A percentile compares a stretch with the other conserved stretches of the same genome.
Evolutionary conservation across 179 eudicot genomes (phyloP).

Genomic region (Beta corolliflora): DNA sequence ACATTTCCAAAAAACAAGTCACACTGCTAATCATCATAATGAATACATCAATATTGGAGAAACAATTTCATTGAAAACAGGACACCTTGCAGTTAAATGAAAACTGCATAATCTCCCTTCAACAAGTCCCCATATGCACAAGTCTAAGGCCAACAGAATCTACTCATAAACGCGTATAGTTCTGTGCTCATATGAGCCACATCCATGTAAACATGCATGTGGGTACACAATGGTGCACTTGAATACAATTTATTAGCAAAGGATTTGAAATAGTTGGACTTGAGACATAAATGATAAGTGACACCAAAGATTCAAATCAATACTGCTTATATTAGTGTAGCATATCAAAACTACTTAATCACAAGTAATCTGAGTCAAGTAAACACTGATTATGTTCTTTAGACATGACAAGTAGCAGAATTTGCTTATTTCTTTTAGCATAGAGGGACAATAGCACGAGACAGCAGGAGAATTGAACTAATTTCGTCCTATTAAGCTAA

Average conservation of each 20-base stretch:
- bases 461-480: not conserved
- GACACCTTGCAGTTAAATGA: not conserved
- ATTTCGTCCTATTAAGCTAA: not conserved
- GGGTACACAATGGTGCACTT: not conserved
- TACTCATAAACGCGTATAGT: not conserved
- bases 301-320: not conserved
- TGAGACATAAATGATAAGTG: not conserved
- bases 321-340: not conserved
- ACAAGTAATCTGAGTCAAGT: not conserved
- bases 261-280: not conserved
- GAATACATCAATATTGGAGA: not conserved
- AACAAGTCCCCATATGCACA: not conserved
- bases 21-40: not conserved
- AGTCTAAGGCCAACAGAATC: not conserved
- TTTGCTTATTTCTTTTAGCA: not conserved
- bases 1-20: not conserved
- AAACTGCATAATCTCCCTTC: not conserved
- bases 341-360: not conserved
- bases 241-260: not conserved
- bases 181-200: not conserved
- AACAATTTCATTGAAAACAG: not conserved
- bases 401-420: not conserved
- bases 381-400: not conserved
- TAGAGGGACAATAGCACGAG: not conserved
- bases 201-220: not conserved